Evolutionary conservation across 164 flowering plant species (phyloP), one percentile per base, ranked within the genome.

Genomic region (Santalum album): DNA sequence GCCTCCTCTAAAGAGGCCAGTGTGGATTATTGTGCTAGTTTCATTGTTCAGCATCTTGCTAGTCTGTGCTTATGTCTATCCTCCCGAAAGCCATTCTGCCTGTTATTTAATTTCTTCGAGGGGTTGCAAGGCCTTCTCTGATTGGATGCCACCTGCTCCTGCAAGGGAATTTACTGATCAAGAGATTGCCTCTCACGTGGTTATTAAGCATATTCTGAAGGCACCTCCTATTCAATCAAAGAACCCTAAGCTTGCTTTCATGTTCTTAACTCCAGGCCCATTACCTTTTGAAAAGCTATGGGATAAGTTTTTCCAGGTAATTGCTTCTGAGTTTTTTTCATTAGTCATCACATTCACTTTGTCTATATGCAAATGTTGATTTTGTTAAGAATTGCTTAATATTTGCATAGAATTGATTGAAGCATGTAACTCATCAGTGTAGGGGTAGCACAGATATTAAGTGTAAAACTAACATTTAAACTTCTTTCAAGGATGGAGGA

Each of bases 241-340:
- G 62, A 80, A 66, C 26, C 73, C 91, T 1, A 92, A 92, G 71
- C 70, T 92, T 59, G 98, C 98, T 12, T 92, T 92, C 73, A 72
- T 92, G 87, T 92, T 92, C 75, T 66, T 92, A 69, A 77, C 79
- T 32, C 84, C 84, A 1, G 88, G 90, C 57, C 53, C 90, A 18
- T 72, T 92, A 54, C 99, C 97, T 49, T 87, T 92, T 50, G 97
- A 89, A 71, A 87, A 55, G 80, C 75, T 94, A 25, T 94, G 99
- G 96, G 95, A 85, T 51, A 83, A 64, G 58, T 94, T 94, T 71
- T 85, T 94, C 42, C 75, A 54, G 57, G 99, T 90, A 80, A 76
- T 84, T 19, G 21, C 5, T 5, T 4, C 9, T 29, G 4, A 3
- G 9, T 29, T 43, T n/a, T 43, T 43, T 18, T 6, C 21, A n/a